These are phyloP conservation scores for Exophiala alcalophila DNA, from an alignment of 2,329 filamentous ascomycete species.

Conservation along the genomic window DNA sequence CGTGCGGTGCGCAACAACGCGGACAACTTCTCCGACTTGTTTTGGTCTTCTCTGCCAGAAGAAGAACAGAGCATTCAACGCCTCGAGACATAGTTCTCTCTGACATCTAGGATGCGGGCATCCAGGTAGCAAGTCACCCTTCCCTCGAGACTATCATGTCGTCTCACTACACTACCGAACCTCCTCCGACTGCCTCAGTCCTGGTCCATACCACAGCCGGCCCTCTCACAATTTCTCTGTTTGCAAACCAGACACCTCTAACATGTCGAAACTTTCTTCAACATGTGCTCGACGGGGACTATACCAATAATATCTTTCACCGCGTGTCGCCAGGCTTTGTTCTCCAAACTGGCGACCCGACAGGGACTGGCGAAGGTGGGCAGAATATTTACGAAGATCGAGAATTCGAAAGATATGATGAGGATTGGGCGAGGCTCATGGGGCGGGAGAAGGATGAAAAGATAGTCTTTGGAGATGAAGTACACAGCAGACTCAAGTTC, in stretches of 20 bases:
- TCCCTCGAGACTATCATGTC: no score
- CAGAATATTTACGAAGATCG: constrained; percentile 84
- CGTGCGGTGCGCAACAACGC: no score
- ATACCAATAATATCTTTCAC: constrained; percentile 90
- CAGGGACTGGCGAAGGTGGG: constrained; percentile 72
- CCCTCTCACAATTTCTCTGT: constrained; percentile 87
- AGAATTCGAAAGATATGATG: constrained; percentile 40
- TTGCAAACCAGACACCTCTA: constrained; percentile 88
- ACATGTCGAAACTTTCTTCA: constrained; percentile 95
- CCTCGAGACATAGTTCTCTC: no score
- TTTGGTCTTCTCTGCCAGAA: no score
- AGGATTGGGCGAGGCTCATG: constrained; percentile 56
- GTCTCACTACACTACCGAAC: constrained; percentile 88
- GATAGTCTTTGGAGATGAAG: constrained; percentile 80
- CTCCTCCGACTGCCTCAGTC: constrained; percentile 87
- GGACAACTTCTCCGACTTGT: no score
- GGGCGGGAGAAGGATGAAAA: constrained; percentile 51
- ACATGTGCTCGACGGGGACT: constrained; percentile 91
- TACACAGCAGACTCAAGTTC: constrained; percentile 89
- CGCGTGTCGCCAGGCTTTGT: constrained; percentile 89
- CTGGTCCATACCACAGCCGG: constrained; percentile 86
- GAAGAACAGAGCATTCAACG: no score
- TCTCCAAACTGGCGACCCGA: constrained; percentile 90
- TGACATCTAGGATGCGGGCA: no score
- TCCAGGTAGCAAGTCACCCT: no score